Percentiles rank a stretch among this genome's conserved stretches.
These are phyloP conservation scores for Phaeolepiota aurea DNA, from an alignment of 768 basidiomycete species.

Conservation along the genomic window DNA sequence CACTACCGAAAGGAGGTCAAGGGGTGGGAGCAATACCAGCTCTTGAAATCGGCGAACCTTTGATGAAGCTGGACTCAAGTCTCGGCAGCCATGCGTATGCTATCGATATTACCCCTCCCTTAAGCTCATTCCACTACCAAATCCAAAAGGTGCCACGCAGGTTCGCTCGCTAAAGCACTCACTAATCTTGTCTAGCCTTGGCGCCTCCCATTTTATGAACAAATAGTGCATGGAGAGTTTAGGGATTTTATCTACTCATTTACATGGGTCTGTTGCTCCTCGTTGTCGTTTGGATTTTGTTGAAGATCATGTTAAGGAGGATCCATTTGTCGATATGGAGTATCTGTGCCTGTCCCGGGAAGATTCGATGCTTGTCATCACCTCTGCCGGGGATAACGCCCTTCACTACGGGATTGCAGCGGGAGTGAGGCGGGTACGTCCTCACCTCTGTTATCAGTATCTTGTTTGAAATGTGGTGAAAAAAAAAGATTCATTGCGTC, in stretches of 20 bases:
- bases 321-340: constrained; percentile 67
- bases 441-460: not conserved
- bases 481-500: constrained; percentile 62
- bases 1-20: constrained; percentile 21
- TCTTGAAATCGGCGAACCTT: constrained; percentile 32
- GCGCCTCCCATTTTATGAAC: constrained; percentile 66
- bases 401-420: constrained; percentile 71
- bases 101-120: constrained; percentile 43
- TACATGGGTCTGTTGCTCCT: constrained; percentile 37
- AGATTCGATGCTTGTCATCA: constrained; percentile 68
- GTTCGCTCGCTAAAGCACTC: not conserved
- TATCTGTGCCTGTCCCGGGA: constrained; percentile 47
- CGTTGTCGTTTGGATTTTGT: not conserved
- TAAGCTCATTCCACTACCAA: constrained; percentile 61
- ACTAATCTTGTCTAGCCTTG: constrained; percentile 49
- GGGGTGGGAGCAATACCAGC: constrained; percentile 27
- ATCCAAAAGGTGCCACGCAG: constrained; percentile 28
- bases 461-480: too few relatives aligned
- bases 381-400: constrained; percentile 74
- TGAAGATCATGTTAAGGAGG: constrained; percentile 36
- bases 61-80: constrained; percentile 11
- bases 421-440: constrained; percentile 39
- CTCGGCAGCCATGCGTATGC: constrained; percentile 16
- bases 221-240: constrained; percentile 60
- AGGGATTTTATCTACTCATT: constrained; percentile 58